Evolutionary conservation across 2,329 filamentous ascomycete species (phyloP).

Genomic region (Fusarium tricinctum): DNA sequence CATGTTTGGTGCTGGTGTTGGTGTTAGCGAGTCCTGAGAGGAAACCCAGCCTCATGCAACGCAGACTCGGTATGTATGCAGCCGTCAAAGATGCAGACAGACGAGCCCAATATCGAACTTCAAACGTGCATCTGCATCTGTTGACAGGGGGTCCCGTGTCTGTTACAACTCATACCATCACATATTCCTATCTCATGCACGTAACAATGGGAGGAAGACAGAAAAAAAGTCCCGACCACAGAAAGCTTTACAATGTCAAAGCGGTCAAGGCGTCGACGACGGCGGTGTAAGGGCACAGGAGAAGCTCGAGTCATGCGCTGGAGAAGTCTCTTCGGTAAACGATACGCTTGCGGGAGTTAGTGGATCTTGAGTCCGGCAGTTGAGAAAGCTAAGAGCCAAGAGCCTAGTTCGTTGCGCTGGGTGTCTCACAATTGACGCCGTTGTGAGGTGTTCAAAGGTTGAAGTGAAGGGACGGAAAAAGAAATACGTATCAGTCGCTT

Average conservation of each 20-base stretch:
- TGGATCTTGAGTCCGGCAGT: constrained; percentile 37
- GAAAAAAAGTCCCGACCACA: constrained; percentile 23
- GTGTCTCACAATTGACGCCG: constrained; percentile 1
- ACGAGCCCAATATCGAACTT: constrained; percentile 26
- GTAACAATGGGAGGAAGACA: constrained; percentile 25
- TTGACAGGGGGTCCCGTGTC: constrained; percentile 19
- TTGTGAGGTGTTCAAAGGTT: not conserved
- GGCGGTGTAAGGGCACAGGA: constrained; percentile 27
- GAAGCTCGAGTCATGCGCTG: constrained; percentile 33
- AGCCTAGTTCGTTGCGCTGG: constrained; percentile 3
- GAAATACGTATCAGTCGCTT: constrained; percentile 8
- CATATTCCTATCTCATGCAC: constrained; percentile 31
- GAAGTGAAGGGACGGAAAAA: constrained; percentile 7
- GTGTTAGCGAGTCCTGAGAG: constrained; percentile 7
- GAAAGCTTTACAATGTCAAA: constrained; percentile 16
- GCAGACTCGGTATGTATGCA: constrained; percentile 20
- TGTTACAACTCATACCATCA: constrained; percentile 18
- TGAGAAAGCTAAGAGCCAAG: constrained; percentile 15
- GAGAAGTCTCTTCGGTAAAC: constrained; percentile 20
- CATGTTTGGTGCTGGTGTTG: constrained; percentile 1
- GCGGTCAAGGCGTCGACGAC: constrained; percentile 31
- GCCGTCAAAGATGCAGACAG: constrained; percentile 33
- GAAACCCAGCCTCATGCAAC: constrained; percentile 23
- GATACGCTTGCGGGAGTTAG: constrained; percentile 25
- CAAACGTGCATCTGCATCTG: constrained; percentile 26